A percentile compares a stretch with the other conserved stretches of the same genome.
Evolutionary conservation across 2,329 filamentous ascomycete species (phyloP).

Genomic region (Knufia fluminis): DNA sequence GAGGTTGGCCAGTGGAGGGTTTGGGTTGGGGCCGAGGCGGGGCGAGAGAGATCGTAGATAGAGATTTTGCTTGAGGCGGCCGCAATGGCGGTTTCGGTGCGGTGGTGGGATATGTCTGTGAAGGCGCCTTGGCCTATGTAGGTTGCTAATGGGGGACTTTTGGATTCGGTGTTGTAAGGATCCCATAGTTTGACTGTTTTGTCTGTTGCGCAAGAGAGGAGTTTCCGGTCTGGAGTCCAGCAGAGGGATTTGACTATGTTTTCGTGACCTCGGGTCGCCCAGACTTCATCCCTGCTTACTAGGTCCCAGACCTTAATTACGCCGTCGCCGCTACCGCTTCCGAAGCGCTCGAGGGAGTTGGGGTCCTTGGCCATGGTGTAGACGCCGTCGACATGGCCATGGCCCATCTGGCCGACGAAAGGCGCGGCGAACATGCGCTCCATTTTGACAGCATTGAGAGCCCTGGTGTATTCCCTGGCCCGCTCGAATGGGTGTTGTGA

Average conservation of each 20-base stretch:
- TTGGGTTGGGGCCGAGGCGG: constrained; percentile 68
- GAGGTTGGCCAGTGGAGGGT: constrained; percentile 78
- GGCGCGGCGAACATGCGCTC: constrained; percentile 85
- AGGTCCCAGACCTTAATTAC: constrained; percentile 91
- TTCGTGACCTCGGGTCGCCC: constrained; percentile 75
- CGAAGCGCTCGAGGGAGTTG: constrained; percentile 61
- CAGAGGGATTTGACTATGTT: constrained; percentile 86
- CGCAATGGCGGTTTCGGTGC: constrained; percentile 69
- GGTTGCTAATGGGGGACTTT: constrained; percentile 65
- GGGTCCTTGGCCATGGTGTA: constrained; percentile 76
- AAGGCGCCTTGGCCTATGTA: constrained; percentile 80
- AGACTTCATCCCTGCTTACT: constrained; percentile 61
- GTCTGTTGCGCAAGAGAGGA: constrained; percentile 81
- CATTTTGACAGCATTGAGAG: constrained; percentile 77
- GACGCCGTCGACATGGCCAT: constrained; percentile 84
- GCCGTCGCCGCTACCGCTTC: constrained; percentile 82
- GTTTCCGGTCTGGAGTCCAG: constrained; percentile 77
- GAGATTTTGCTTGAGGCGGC: constrained; percentile 66
- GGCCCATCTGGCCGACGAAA: constrained; percentile 77
- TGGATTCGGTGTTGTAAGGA: constrained; percentile 64
- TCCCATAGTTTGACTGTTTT: constrained; percentile 84
- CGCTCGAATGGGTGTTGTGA: constrained; percentile 84
- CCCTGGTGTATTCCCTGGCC: constrained; percentile 73
- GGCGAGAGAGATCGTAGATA: constrained; percentile 77
- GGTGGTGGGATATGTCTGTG: constrained; percentile 74